Evolutionary conservation across 257 asterid genomes (phyloP).

Genomic region (Plantago major): DNA sequence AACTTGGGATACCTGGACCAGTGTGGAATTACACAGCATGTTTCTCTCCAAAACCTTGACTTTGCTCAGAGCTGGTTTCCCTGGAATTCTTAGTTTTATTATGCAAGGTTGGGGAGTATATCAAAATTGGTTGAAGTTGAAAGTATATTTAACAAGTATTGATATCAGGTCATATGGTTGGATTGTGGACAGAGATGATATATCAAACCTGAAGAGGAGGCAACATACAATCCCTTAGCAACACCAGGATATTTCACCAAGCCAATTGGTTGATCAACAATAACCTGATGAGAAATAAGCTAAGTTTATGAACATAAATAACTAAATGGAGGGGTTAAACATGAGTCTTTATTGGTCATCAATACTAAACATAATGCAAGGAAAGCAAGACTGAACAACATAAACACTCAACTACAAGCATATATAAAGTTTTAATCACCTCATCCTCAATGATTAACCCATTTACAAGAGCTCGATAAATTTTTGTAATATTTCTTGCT

Average conservation of each 20-base stretch:
- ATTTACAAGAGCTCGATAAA: conserved; percentile 79
- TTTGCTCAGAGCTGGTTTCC: conserved; percentile 88
- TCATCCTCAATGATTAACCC: conserved; percentile 65
- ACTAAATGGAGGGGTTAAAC: conserved; percentile 7
- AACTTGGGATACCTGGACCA: conserved; percentile 64
- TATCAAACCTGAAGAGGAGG: conserved; percentile 74
- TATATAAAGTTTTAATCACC: conserved; percentile 35
- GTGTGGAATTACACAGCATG: conserved; percentile 47
- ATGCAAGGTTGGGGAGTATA: conserved; percentile 8
- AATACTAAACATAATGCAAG: conserved; percentile 10
- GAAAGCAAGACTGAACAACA: conserved; percentile 6
- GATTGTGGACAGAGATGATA: conserved; percentile 5
- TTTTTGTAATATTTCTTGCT: conserved; percentile 63
- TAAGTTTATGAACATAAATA: conserved; percentile 2
- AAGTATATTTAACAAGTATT: conserved; percentile 13
- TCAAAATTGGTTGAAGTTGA: conserved; percentile 8
- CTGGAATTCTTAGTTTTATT: conserved; percentile 37
- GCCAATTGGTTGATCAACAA: conserved; percentile 88
- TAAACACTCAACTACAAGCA: conserved; percentile 15
- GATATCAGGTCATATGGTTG: not conserved
- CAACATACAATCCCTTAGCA: conserved; percentile 90
- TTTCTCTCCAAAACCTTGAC: conserved; percentile 70
- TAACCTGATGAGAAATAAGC: conserved; percentile 41
- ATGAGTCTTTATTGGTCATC: conserved; percentile 4
- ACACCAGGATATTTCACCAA: conserved; percentile 85